Base-by-base conservation (phyloP, 768 basidiomycete genomes). In the Exidia glandulosa region DNA sequence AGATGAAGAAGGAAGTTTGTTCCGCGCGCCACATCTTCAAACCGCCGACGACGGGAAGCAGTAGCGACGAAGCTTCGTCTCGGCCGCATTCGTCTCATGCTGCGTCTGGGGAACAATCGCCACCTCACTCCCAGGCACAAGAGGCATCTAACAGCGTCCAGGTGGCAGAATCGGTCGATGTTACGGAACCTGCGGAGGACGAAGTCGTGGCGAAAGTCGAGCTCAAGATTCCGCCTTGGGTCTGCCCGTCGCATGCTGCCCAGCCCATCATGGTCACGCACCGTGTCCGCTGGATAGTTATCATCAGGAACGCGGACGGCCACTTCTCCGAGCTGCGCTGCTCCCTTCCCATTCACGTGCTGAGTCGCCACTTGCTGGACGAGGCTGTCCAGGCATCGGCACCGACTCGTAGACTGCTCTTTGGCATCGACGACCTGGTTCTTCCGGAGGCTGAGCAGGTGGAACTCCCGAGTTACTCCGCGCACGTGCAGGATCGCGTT, bases 251-350 rank as follows among this genome's bases (percentile, higher is more conserved):
- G 0, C 90, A 93, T 62, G 59, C 75, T 4, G 76, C 89, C 32
- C 87, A 89, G 61, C 94, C 94, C 0, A 83, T 94, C 59, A 73
- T 74, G 23, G 77, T 93, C 25, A 77, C 77, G 2, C 91, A 98
- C 72, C 85, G 88, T 56, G 80, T 97, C 65, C 81, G 86, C 37
- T 90, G 89, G 89, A 81, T 70, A 16, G 87, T 91, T 62, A 75
- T 85, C 57, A 87, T 94, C 67, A 78, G 78, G 63, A 98, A 97
- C 69, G 77, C 79, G 6, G 95, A 97, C 68, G 94, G 94, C 0
- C 95, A 97, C 69, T 86, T 85, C 2, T 94, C 92, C 9, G 93
- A 97, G 71, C 78, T 98, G n/a, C 85, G 94, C 16, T 97, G 95
- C 71, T 93, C 93, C 1, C 78, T 97, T 4, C 95, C 95, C 0